Base-by-base conservation (phyloP, 176 grass and related monocot species). In the Chloris gayana region DNA sequence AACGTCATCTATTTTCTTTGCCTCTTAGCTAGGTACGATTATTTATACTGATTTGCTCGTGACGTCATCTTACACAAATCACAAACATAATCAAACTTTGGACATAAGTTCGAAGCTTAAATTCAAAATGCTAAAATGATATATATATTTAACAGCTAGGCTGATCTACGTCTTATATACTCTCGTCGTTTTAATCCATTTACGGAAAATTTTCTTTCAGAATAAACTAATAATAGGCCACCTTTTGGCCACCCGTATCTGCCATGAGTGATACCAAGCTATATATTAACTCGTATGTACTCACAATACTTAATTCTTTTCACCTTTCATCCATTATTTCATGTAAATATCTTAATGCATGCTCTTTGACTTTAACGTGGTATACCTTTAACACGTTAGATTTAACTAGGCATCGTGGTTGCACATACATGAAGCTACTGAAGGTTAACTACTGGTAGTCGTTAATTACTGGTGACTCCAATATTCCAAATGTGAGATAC, bases 341-440 rank as follows among this genome's bases (percentile, higher is more conserved):
- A 66, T 83, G 80, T 74, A 65, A 74, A 37, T 25, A 66, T 21
- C 15, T 38, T 38, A 37, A 37, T 64, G 14, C 59, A 65, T 54
- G 7, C 21, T 51, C 13, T 4, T 4, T 21, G 33, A 34, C 7
- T 8, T 1, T 21, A 33, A 34, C 17, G 4, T 18, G 5, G 4
- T 18, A 5, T 64, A 18, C 6, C 15, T 66, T 66, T 17, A 4
- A 32, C 22, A 57, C 6, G 49, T 14, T 31, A 74, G 30, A 56
- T n/a, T n/a, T 57, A 24, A 5, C 7, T 57, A 57, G 1, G 53
- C 53, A 57, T 53, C 18, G 50, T 53, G 41, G 41, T 42, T 42
- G 41, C 7, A 42, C 41, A 42, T 9, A 42, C 41, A 44, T 44
- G 6, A 42, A 39, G 9, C 9, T 44, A 11, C 41, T 11, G 41